Evolutionary conservation across 1,284 basidiomycete species (phyloP), one percentile per base, ranked within the genome.

Genomic region (Sanghuangporus baumii): DNA sequence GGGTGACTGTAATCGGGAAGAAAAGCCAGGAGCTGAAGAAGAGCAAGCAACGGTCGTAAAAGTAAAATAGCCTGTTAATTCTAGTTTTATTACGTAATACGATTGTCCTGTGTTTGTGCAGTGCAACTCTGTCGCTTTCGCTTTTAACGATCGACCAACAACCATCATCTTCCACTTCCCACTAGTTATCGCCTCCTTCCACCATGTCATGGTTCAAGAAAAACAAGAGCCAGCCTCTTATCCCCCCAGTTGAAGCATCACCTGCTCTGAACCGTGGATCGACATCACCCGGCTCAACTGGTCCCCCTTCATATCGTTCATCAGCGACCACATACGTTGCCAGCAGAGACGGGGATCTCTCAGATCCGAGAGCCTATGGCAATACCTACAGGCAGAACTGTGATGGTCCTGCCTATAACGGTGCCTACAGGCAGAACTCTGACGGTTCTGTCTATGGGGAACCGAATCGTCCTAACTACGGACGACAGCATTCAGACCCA

Each of bases 1-100:
- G 94, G 0, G 85, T 93, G 40, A 95, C 93, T 0, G 87, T 96
- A 36, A 85, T 96, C 57, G 93, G 94, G 16, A 96, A 94, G 75
- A 77, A 77, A 65, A 76, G 71, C 48, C 79, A 79, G 64, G 75
- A 75, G 54, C 68, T 67, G 61, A 77, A 76, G 65, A 71, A 69
- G 54, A 72, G 69, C 11, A 52, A 36, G 18, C 48, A 12, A n/a
- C n/a, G n/a, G n/a, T n/a, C n/a, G 26, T 6, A 36, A 37, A 38
- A 18, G 23, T 57, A 4, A 20, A n/a, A 52, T 57, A 11, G 31
- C 18, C 31, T 16, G n/a, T 48, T n/a, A 9, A 47, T 58, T 48
- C 8, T 37, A 54, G 20, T 41, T 55, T 55, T 6, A 41, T 41
- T 57, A 57, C 55, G 38, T 57, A 57, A 57, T 57, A 31, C n/a